Percentiles rank a stretch among this genome's conserved stretches.
phyloP scores from a whole-genome alignment of 805 yeast genomes.

The Vanderwaltozyma yarrowii region DNA sequence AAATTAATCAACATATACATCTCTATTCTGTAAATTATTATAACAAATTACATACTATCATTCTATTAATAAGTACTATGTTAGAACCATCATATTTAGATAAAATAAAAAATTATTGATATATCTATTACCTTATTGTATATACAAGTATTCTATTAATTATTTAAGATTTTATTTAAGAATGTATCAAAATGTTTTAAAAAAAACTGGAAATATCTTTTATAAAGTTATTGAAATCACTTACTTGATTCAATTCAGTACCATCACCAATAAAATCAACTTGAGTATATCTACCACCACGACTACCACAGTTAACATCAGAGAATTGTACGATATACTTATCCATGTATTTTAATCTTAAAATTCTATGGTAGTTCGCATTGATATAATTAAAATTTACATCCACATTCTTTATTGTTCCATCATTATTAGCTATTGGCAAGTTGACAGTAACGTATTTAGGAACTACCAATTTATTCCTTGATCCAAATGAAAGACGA shows the following conservation, averaged over 20 bases:
- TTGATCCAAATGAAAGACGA: constrained; percentile 10
- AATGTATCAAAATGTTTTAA: not conserved
- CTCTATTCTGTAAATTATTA: no score
- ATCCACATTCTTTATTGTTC: constrained; percentile 1
- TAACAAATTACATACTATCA: no score
- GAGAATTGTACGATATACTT: constrained; percentile 25
- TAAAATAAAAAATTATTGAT: no score
- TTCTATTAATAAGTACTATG: no score
- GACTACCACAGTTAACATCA: constrained; percentile 19
- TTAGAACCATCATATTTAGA: no score
- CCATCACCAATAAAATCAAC: constrained; percentile 22
- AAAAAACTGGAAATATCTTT: constrained; percentile 8
- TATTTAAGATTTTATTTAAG: no score
- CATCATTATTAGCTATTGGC: constrained; percentile 3
- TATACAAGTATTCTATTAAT: not conserved
- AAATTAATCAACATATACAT: not conserved
- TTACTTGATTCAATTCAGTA: constrained; percentile 5
- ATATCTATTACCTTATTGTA: no score
- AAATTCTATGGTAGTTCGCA: constrained; percentile 16
- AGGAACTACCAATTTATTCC: constrained; percentile 7
- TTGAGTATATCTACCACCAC: constrained; percentile 21
- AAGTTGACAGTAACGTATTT: constrained; percentile 8
- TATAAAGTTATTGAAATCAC: constrained; percentile 11
- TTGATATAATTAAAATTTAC: constrained; percentile 16
- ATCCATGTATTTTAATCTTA: constrained; percentile 19